Evolutionary conservation across 1,284 basidiomycete species (phyloP), one percentile per base, ranked within the genome.

Genomic region (Ceratobasidium sp.): DNA sequence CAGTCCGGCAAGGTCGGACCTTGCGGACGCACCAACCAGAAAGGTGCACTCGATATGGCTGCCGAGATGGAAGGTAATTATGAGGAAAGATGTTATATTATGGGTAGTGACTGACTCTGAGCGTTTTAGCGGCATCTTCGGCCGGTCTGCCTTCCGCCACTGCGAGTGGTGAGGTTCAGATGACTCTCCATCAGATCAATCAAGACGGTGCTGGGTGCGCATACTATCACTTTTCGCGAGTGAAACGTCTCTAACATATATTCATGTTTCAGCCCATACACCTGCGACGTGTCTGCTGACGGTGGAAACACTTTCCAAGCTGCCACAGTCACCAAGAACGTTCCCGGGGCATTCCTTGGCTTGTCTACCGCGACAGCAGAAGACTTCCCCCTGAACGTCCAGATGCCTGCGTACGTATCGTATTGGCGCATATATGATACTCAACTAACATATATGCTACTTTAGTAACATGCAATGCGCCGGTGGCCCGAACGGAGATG

Each of bases 21-120:
- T 9, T 81, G 80, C 74, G 79, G 79, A 22, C 71, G 77, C 19
- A 81, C 79, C 7, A 77, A 75, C 56, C 73, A 75, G 41, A 77
- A 77, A 3, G 79, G 79, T 6, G 76, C 76, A 50, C 79, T 77
- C 57, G 79, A 80, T 48, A 77, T 80, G 6, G 76, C 59, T 6
- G 59, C 75, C 14, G 73, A 79, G 48, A 66, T 80, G 44, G 76
- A 77, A 15, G 75, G 77, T 76, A 75, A 31, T 73, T 31, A 41
- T 19, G 15, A 24, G 6, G 6, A 33, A 15, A 47, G 19, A 47
- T 41, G 64, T 71, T 75, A 27, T 33, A 22, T 33, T 44, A 17
- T 29, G 15, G 19, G 31, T 17, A 53, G 41, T 24, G 27, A 50
- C 54, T 67, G 11, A 60, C 33, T 47, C 22, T 3, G 36, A 15